Base-by-base conservation (phyloP, 2,329 filamentous ascomycete species). In the Trichoderma polysporum region DNA sequence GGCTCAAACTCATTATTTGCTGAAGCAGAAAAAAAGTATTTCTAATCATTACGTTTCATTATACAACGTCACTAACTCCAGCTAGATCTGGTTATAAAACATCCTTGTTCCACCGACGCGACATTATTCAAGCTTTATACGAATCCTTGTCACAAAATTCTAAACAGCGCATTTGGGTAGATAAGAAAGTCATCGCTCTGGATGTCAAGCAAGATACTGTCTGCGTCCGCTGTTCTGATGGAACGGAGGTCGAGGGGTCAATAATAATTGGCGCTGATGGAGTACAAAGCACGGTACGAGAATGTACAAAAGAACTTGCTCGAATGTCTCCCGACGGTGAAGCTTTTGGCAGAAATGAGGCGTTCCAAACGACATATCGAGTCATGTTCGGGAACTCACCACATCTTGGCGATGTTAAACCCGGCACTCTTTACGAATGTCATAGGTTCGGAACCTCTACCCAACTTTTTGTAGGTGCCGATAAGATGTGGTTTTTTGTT, bases 251-350 rank as follows among this genome's bases (percentile, higher is more conserved):
- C 66, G 27, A 68, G 0, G 79, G 77, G 0, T 73, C 78, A 67
- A 70, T 83, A 19, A 62, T 80, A 8, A 72, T 81, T 25, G 81
- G 79, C 7, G 78, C 79, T 10, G 81, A 83, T 66, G 81, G 81
- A 13, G 77, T 78, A 2, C 77, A 79, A 65, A 81, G 79, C 68
- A 74, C 68, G 31, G 74, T 76, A 2, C 73, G 65, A 22, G n/a
- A 45, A 45, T 45, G n/a, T 12, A 45, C 41, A 22, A 45, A 45
- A 45, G 41, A 45, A 45, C 41, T 45, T 12, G 41, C 41, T 22
- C 41, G 41, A 29, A 27, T 35, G 15, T 37, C 61, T 50, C n/a
- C 39, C 12, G 22, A 50, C 15, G 9, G 35, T n/a, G n/a, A 45
- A 22, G n/a, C 41, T 10, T 45, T 45, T 45, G 41, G 41, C 2